A percentile compares a stretch with the other conserved stretches of the same genome.
Evolutionary conservation across 2,329 filamentous ascomycete genomes (phyloP).

Genomic region (Aspergillus ochraceoroseus): DNA sequence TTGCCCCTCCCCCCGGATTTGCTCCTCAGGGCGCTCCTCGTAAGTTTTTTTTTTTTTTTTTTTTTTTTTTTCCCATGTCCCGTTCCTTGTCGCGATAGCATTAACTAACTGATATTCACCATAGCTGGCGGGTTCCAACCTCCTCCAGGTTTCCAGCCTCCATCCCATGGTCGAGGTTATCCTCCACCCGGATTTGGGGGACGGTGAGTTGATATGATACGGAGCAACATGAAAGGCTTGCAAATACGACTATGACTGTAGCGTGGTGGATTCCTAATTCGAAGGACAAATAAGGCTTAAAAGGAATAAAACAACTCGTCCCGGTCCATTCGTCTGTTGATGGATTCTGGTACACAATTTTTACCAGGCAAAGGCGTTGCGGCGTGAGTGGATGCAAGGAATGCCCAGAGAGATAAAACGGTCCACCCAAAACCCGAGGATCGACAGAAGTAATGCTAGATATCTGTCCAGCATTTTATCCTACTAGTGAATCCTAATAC

Average conservation of each 20-base stretch:
- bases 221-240: slow-evolving; percentile 24
- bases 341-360: slow-evolving; percentile 25
- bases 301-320: slow-evolving; percentile 5
- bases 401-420: slow-evolving; percentile 28
- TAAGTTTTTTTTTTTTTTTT: slow-evolving; percentile 32
- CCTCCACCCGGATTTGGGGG: slow-evolving; percentile 50
- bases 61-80: no score
- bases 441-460: slow-evolving; percentile 25
- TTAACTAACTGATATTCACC: slow-evolving; percentile 37
- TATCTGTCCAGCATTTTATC: slow-evolving; percentile 16
- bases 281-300: slow-evolving; percentile 11
- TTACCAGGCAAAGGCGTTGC: slow-evolving; percentile 41
- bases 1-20: slow-evolving; percentile 47
- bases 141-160: slow-evolving; percentile 70
- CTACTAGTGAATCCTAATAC: slow-evolving; percentile 20
- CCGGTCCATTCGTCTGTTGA: slow-evolving; percentile 19
- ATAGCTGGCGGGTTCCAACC: slow-evolving; percentile 53
- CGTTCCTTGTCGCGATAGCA: slow-evolving; percentile 13
- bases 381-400: slow-evolving; percentile 40
- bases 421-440: slow-evolving; percentile 17
- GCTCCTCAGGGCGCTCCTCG: slow-evolving; percentile 44
- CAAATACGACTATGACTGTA: slow-evolving; percentile 22
- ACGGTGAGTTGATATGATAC: slow-evolving; percentile 31
- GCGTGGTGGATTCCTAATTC: slow-evolving; percentile 13
- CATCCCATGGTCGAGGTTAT: slow-evolving; percentile 50